phyloP scores from a whole-genome alignment of 192 early-diverging fungal genomes.

The Anaeromyces robustus region DNA sequence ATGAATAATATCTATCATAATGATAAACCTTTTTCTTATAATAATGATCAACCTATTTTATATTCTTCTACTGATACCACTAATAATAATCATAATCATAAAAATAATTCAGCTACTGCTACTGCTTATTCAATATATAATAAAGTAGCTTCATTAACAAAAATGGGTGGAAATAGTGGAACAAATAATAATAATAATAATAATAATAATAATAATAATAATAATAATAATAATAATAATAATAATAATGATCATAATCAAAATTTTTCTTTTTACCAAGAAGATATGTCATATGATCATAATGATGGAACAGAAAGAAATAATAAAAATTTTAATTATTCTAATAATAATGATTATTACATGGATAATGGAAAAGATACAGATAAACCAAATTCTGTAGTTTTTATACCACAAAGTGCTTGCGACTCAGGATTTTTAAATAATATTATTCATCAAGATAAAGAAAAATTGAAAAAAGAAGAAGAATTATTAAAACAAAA shows the following conservation, averaged over 20 bases:
- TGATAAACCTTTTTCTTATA: background rate
- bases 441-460: background rate
- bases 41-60: background rate
- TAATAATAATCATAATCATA: background rate
- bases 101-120: background rate
- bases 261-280: too few relatives aligned
- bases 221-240: too few relatives aligned
- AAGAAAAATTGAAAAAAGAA: background rate
- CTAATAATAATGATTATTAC: too few relatives aligned
- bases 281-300: too few relatives aligned
- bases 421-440: background rate
- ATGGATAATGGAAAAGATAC: too few relatives aligned
- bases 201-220: too few relatives aligned
- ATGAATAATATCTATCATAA: background rate
- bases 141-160: background rate
- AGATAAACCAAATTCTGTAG: background rate
- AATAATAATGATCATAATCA: too few relatives aligned
- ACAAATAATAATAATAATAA: background rate
- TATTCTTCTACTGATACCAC: background rate
- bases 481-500: background rate
- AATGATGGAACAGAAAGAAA: too few relatives aligned
- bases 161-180: background rate
- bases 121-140: background rate
- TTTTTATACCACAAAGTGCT: background rate
- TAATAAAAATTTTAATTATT: background rate